phyloP scores from a whole-genome alignment of 495 filamentous ascomycete genomes.

The Penicillium paradoxum region DNA sequence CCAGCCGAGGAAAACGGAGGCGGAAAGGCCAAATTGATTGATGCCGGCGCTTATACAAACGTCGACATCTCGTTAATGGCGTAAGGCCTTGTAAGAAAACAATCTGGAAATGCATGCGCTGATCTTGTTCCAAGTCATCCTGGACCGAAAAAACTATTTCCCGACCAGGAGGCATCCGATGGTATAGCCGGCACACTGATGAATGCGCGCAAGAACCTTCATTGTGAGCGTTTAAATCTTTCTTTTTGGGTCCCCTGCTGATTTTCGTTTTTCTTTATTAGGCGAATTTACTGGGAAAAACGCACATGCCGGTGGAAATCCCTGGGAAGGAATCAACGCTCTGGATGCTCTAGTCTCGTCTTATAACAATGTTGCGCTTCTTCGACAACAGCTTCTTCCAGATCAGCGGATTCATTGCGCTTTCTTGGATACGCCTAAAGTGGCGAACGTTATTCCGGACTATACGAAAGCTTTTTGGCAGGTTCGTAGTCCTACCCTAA shows the following conservation, averaged over 20 bases:
- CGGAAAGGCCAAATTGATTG: conserved; percentile 61
- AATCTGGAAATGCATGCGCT: not conserved
- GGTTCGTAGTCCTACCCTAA: conserved; percentile 44
- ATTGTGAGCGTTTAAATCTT: conserved; percentile 7
- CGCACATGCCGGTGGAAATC: conserved; percentile 56
- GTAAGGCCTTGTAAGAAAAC: conserved; percentile 27
- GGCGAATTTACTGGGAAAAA: conserved; percentile 30
- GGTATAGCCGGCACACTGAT: conserved; percentile 33
- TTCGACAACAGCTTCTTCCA: conserved; percentile 60
- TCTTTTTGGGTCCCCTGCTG: not conserved
- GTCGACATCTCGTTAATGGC: conserved; percentile 65
- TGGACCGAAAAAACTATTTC: conserved; percentile 25
- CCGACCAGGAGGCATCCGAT: conserved; percentile 17
- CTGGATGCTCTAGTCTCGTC: conserved; percentile 36
- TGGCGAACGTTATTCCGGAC: conserved; percentile 59
- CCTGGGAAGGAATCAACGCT: conserved; percentile 39
- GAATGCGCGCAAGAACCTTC: conserved; percentile 38
- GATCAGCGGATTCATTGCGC: conserved; percentile 55
- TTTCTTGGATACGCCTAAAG: conserved; percentile 55
- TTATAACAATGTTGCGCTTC: conserved; percentile 57
- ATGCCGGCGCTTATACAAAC: conserved; percentile 57
- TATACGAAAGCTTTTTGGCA: conserved; percentile 51
- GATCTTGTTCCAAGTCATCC: conserved; percentile 22
- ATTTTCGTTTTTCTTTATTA: not conserved
- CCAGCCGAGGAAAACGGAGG: conserved; percentile 69